Evolutionary conservation across 2,329 filamentous ascomycete species (phyloP), one percentile per base, ranked within the genome.

Genomic region (Gremmenia infestans): DNA sequence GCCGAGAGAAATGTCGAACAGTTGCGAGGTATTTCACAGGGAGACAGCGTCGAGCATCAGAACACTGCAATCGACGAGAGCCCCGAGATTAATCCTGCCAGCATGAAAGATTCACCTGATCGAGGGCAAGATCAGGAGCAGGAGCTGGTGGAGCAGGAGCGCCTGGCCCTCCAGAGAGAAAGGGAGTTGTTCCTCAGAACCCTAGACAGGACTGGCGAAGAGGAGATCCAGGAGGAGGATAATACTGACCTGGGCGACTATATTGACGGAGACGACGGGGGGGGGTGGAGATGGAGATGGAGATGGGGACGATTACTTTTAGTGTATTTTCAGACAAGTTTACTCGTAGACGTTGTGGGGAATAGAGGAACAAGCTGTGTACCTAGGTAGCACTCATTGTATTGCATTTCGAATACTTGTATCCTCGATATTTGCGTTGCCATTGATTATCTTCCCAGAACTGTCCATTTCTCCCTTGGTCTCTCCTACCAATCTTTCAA

Each of bases 401-500:
- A 22, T 25, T 28, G 19, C 45, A 37, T 66, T 72, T 55, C 77
- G 62, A 25, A 74, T 65, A 57, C 72, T 76, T 49, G 75, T 73
- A 63, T 76, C 73, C 62, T 80, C 77, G 65, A 77, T 79, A 60
- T 70, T 77, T 36, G 73, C 72, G 64, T 73, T 72, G n/a, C 56
- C 55, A 36, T 56, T 59, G 42, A 53, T 60, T 2, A 25, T 32
- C 36, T 56, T 59, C 2, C 45, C 49, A 9, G 35, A 46, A 40
- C 37, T 51, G 12, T 56, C 48, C 8, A 36, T 25, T 5, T 60
- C 57, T 17, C 56, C 56, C 22, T 60, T 54, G 3, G 37, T 42
- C 63, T 81, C 79, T 7, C 81, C 80, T 1, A 80, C 67, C 63
- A 89, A 84, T 58, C 86, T 86, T 71, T 94, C 88, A 46, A 97